phyloP scores from a whole-genome alignment of 805 yeast genomes.

The Pichia heedii region DNA sequence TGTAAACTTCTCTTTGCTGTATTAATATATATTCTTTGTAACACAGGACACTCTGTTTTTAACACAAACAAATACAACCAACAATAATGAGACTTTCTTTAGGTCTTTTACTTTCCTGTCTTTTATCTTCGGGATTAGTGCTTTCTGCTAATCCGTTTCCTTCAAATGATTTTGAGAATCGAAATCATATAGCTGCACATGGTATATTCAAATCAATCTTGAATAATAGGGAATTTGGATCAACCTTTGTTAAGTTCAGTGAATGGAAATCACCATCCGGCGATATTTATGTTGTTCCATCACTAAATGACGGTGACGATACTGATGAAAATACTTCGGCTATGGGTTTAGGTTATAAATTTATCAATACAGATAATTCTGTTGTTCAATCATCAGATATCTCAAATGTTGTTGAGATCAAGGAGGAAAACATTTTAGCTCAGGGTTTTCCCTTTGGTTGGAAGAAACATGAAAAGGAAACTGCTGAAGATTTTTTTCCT shows the following conservation, averaged over 20 bases:
- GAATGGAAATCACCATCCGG: slow-evolving; percentile 23
- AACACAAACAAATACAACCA: not conserved
- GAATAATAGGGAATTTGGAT: slow-evolving; percentile 12
- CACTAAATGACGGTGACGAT: not conserved
- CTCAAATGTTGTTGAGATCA: slow-evolving; percentile 10
- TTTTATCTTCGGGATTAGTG: not conserved
- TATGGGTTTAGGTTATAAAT: slow-evolving; percentile 10
- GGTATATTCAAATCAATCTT: slow-evolving; percentile 16
- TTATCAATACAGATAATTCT: slow-evolving; percentile 7
- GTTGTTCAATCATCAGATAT: slow-evolving; percentile 2
- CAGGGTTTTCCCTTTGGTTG: slow-evolving; percentile 24
- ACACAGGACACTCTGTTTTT: not conserved
- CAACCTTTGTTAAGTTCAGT: slow-evolving; percentile 13
- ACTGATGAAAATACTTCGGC: not conserved
- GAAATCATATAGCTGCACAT: not conserved
- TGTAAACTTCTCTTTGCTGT: not conserved
- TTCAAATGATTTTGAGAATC: not conserved
- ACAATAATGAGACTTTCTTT: not conserved
- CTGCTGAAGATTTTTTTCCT: slow-evolving; percentile 15
- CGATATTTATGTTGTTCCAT: slow-evolving; percentile 19
- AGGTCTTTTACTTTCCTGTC: not conserved
- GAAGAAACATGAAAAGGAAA: slow-evolving; percentile 14
- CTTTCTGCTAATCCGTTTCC: not conserved
- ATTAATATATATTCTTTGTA: too few species aligned
- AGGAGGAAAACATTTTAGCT: slow-evolving; percentile 21